Evolutionary conservation across 768 basidiomycete species (phyloP).

Genomic region (Hygrocybe coccinea): DNA sequence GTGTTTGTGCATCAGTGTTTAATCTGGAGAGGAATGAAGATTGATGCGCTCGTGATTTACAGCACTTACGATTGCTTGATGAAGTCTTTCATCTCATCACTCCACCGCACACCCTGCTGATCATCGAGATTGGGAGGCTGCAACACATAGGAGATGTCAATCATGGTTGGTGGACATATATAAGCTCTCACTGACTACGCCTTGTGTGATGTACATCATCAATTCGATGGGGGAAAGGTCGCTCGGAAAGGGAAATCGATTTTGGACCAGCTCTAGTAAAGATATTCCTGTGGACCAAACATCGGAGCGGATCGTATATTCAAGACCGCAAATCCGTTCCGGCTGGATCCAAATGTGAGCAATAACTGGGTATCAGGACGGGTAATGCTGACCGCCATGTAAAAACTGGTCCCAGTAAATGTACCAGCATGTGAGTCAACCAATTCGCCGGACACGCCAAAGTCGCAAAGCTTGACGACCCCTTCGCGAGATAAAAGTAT

Average conservation of each 20-base stretch:
- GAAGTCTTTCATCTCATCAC: conserved; percentile 86
- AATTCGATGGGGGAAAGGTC: conserved; percentile 93
- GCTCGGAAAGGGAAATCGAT: conserved; percentile 90
- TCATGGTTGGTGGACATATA: background rate
- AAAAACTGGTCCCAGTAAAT: conserved; percentile 95
- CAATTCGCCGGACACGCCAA: conserved; percentile 95
- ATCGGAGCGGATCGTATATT: conserved; percentile 92
- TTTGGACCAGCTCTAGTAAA: conserved; percentile 87
- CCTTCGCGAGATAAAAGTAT: conserved; percentile 87
- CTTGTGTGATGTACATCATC: conserved; percentile 81
- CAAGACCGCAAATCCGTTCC: conserved; percentile 87
- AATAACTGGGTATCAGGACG: background rate
- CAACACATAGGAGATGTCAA: conserved; percentile 3
- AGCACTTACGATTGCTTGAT: conserved; percentile 71
- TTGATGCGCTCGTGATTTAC: background rate
- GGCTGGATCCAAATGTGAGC: conserved; percentile 48
- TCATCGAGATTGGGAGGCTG: conserved; percentile 83
- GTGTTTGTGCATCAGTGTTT: conserved; percentile 58
- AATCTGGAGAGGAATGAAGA: conserved; percentile 43
- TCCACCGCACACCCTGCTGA: conserved; percentile 66
- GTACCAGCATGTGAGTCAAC: conserved; percentile 89
- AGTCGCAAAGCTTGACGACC: conserved; percentile 88
- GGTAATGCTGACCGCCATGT: conserved; percentile 84
- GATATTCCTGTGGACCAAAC: conserved; percentile 98
- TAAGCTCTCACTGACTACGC: conserved; percentile 49